Conservation (phyloP, 306 rosid species). For the Sicyos edulis region DNA sequence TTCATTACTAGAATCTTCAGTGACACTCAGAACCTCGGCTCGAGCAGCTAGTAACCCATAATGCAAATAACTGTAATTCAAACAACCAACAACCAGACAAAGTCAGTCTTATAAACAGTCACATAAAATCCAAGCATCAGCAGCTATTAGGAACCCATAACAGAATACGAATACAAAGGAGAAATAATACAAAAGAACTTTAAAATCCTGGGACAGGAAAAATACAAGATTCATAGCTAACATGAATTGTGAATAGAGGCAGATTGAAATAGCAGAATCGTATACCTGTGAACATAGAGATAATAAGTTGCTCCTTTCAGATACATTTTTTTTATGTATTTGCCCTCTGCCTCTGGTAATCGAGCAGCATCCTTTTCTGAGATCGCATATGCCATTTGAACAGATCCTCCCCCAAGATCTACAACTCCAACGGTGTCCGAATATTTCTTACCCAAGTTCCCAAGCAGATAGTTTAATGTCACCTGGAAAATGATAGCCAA, state of each 20-base stretch:
- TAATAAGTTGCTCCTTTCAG: conserved; percentile 69
- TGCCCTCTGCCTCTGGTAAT: conserved; percentile 47
- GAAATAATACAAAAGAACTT: background rate
- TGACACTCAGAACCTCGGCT: conserved; percentile 77
- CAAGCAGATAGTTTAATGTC: conserved; percentile 85
- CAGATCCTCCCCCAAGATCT: conserved; percentile 99
- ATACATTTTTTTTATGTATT: conserved; percentile 67
- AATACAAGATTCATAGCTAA: background rate
- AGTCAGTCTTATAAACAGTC: conserved; percentile 2
- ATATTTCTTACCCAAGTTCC: conserved; percentile 77
- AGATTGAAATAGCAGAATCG: background rate
- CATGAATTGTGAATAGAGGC: background rate
- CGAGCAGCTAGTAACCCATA: conserved; percentile 96
- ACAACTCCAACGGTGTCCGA: conserved; percentile 87
- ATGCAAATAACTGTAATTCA: conserved; percentile 65
- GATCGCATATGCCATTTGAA: conserved; percentile 98
- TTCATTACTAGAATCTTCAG: conserved; percentile 64
- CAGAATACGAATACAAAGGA: conserved; percentile 14
- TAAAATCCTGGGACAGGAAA: background rate
- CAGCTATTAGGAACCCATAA: background rate
- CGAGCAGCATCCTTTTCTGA: conserved; percentile 75
- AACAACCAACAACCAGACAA: conserved; percentile 22
- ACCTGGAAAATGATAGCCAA: conserved; percentile 48
- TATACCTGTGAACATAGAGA: conserved; percentile 96
- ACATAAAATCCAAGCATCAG: conserved; percentile 24